Percentiles rank a stretch among this genome's conserved stretches.
These are phyloP conservation scores for Cladosporium cucumerinum DNA, from an alignment of 2,329 filamentous ascomycete genomes.

Conservation along the genomic window DNA sequence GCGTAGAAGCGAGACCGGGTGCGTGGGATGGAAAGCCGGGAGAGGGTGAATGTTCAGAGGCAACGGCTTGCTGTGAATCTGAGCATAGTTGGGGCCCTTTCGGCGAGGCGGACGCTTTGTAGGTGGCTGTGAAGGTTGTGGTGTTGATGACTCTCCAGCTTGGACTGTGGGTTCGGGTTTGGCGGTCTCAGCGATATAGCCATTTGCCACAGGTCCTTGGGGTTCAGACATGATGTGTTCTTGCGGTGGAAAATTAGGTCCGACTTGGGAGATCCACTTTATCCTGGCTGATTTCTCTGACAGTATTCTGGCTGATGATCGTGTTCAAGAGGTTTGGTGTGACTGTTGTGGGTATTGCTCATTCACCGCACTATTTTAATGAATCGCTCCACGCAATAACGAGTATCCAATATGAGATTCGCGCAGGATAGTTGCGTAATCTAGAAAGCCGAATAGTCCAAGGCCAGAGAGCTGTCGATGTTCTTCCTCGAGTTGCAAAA, in stretches of 20 bases:
- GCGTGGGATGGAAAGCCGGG: constrained; percentile 84
- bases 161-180: neutral
- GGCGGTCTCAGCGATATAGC: constrained; percentile 10
- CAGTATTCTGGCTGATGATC: neutral
- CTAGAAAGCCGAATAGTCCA: neutral
- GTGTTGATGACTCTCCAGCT: constrained; percentile 11
- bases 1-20: constrained; percentile 82
- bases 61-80: constrained; percentile 77
- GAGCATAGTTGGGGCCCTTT: constrained; percentile 57
- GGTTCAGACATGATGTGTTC: neutral
- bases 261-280: neutral
- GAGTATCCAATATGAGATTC: neutral
- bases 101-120: constrained; percentile 25
- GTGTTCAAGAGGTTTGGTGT: neutral
- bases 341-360: neutral
- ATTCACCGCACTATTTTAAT: neutral
- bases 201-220: constrained; percentile 14
- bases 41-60: constrained; percentile 80
- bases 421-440: neutral
- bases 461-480: neutral
- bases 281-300: neutral
- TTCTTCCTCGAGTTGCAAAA: neutral
- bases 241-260: neutral
- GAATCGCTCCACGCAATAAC: neutral
- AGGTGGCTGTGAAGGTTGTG: constrained; percentile 21